Evolutionary conservation across 2,329 filamentous ascomycete species (phyloP), one percentile per base, ranked within the genome.

Genomic region (Colletotrichum abscissum): DNA sequence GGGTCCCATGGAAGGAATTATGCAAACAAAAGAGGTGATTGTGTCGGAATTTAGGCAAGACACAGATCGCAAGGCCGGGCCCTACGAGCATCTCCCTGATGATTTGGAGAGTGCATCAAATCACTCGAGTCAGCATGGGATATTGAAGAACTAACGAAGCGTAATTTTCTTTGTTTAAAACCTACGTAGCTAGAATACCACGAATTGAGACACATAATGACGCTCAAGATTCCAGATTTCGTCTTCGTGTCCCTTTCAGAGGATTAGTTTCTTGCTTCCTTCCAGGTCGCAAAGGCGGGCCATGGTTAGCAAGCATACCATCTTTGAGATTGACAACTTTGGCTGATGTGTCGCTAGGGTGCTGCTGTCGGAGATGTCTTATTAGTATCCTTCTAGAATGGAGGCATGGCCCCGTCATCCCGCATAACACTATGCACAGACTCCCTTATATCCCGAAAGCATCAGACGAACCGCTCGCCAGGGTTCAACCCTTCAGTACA

Each of bases 21-120:
- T 74, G 69, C 72, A 74, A 26, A 74, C 72, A 1, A 74, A 69
- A 33, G 69, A 74, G 49, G 65, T 73, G 1, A 74, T 74, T 8
- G 69, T 74, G 8, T 73, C 72, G 6, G 72, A 74, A 24, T 69
- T 73, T 46, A 55, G 64, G 35, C 69, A 74, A 9, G 70, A 73
- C 16, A 24, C 66, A 19, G 70, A 70, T 12, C 60, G 67, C 9
- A 59, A 65, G 28, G 63, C 63, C 42, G 60, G 70, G 22, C 60
- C 46, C 11, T 70, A 70, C 24, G 60, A 70, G 24, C 68, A 73
- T 65, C 60, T 73, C 16, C 55, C 70, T 5, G 70, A 70, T n/a
- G 67, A 73, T 5, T 55, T 62, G 60, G 70, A 73, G 35, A 73
- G 69, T 52, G 60, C 60, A 1, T 65, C 70, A 1, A 70, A 46